These are phyloP conservation scores for Primulina tabacum DNA, from an alignment of 257 asterid genomes.

Conservation along the genomic window DNA sequence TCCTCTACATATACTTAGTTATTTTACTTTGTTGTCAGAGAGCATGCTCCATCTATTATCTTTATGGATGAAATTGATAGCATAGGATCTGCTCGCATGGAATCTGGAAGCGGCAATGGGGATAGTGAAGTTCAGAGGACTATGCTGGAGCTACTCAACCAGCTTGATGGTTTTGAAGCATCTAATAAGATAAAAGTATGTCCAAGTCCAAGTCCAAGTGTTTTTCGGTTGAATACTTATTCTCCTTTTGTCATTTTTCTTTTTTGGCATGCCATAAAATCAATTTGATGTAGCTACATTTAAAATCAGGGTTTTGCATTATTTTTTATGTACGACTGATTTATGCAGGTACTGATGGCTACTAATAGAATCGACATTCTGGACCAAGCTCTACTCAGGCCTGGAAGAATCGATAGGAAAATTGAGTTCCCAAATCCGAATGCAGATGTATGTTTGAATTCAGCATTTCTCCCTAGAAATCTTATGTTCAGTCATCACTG, in stretches of 20 bases:
- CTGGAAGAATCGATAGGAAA: constrained; percentile 71
- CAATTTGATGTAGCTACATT: neutral
- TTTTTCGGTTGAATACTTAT: neutral
- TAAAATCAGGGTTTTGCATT: neutral
- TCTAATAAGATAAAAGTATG: constrained; percentile 66
- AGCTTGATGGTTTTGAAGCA: constrained; percentile 79
- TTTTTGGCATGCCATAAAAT: neutral
- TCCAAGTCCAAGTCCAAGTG: neutral
- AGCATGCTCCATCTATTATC: constrained; percentile 74
- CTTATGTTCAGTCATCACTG: neutral
- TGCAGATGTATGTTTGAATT: constrained; percentile 46
- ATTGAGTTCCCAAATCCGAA: constrained; percentile 76
- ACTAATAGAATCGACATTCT: constrained; percentile 69
- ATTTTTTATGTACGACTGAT: constrained; percentile 1
- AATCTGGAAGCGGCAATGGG: constrained; percentile 75
- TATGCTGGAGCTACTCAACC: constrained; percentile 72
- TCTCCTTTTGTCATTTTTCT: constrained; percentile 8
- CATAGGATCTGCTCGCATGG: constrained; percentile 76
- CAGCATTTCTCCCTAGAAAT: neutral
- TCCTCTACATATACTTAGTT: neutral
- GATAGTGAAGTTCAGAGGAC: constrained; percentile 78
- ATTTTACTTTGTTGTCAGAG: constrained; percentile 36
- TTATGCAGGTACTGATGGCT: constrained; percentile 63
- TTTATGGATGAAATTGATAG: constrained; percentile 78
- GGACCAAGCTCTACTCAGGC: constrained; percentile 73